Evolutionary conservation across 1,284 basidiomycete genomes (phyloP).

Genomic region (Papiliotrema fonsecae): DNA sequence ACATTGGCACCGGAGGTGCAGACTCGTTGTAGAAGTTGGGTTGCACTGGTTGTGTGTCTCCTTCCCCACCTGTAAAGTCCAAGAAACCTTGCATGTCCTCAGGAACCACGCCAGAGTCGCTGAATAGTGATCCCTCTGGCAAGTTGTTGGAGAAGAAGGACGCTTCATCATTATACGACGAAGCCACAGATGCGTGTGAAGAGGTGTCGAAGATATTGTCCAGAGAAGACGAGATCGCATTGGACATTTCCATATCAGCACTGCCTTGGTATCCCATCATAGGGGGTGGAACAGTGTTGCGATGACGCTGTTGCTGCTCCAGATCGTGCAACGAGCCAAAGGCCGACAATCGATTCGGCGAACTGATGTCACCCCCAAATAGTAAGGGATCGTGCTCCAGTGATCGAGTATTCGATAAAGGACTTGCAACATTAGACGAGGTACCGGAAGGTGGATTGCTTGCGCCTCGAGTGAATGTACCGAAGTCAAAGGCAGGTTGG

Average conservation of each 20-base stretch:
- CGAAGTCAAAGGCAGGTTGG: slow-evolving; percentile 31
- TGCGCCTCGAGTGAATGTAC: slow-evolving; percentile 4
- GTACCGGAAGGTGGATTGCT: slow-evolving; percentile 5
- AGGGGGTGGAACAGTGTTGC: background rate
- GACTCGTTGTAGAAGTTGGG: slow-evolving; percentile 6
- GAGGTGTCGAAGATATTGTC: slow-evolving; percentile 33
- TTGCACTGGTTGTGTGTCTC: slow-evolving; percentile 10
- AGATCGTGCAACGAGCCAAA: slow-evolving; percentile 4
- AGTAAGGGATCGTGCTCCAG: slow-evolving; percentile 6
- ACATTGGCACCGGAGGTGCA: slow-evolving; percentile 3
- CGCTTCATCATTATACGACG: slow-evolving; percentile 27
- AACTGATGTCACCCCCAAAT: slow-evolving; percentile 2
- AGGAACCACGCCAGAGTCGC: slow-evolving; percentile 34
- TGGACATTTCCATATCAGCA: slow-evolving; percentile 17
- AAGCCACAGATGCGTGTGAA: slow-evolving; percentile 27
- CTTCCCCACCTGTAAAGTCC: slow-evolving; percentile 38
- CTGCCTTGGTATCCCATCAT: slow-evolving; percentile 8
- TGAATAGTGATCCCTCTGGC: slow-evolving; percentile 29
- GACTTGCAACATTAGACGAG: slow-evolving; percentile 21
- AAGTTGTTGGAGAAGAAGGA: slow-evolving; percentile 31
- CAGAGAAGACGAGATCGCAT: slow-evolving; percentile 23
- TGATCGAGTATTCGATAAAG: slow-evolving; percentile 5
- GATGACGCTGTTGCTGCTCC: slow-evolving; percentile 8
- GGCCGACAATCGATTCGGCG: background rate
- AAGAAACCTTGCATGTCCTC: slow-evolving; percentile 36